A percentile compares a stretch with the other conserved stretches of the same genome.
Conservation (phyloP, 2,329 filamentous ascomycete genomes). For the Ustulina deusta region DNA sequence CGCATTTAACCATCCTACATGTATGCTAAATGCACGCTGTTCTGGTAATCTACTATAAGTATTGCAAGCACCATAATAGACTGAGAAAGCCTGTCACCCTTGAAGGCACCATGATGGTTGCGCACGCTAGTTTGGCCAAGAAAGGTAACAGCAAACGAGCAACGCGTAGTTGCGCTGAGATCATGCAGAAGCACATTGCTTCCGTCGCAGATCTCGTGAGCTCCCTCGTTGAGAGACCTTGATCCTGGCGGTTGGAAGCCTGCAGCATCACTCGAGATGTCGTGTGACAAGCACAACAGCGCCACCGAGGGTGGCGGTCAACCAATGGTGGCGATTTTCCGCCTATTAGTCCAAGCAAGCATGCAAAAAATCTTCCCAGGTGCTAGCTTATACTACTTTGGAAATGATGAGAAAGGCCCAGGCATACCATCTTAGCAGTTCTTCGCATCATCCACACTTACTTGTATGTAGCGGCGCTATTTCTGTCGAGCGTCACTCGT, state of each 20-base stretch:
- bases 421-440: not conserved
- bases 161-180: conserved; percentile 50
- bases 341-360: conserved; percentile 10
- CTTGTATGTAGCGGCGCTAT: not conserved
- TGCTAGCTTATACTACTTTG: not conserved
- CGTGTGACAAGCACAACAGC: conserved; percentile 47
- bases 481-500: conserved; percentile 6
- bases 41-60: not conserved
- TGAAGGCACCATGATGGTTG: conserved; percentile 3
- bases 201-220: conserved; percentile 50
- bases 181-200: conserved; percentile 50
- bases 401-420: not conserved
- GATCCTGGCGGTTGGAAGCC: conserved; percentile 49
- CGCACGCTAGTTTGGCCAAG: conserved; percentile 44
- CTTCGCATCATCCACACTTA: not conserved
- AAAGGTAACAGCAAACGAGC: conserved; percentile 52
- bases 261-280: conserved; percentile 47
- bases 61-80: not conserved
- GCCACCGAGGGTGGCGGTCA: conserved; percentile 31
- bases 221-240: conserved; percentile 43
- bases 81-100: conserved; percentile 16
- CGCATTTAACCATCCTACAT: not conserved
- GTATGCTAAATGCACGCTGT: not conserved
- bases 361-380: not conserved
- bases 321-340: conserved; percentile 21